Evolutionary conservation across 2,329 filamentous ascomycete species (phyloP).

Genomic region (Talaromyces amestolkiae): DNA sequence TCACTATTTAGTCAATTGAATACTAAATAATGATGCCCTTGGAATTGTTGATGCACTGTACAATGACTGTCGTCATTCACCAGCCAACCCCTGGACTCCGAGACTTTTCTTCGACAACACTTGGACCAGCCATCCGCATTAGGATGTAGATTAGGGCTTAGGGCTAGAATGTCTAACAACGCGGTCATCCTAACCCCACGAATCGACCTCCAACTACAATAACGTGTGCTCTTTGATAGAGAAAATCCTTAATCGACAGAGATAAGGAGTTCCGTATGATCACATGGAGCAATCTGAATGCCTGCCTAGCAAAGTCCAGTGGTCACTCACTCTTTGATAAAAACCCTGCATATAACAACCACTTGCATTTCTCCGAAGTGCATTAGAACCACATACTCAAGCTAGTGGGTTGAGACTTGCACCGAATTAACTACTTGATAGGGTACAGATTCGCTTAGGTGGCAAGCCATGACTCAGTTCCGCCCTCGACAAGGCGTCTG

Average conservation of each 20-base stretch:
- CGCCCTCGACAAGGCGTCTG: not conserved
- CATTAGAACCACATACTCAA: not conserved
- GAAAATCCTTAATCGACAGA: not conserved
- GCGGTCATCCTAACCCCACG: not conserved
- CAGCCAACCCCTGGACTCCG: not conserved
- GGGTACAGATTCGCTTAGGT: not conserved
- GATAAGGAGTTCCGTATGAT: not conserved
- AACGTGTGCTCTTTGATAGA: not conserved
- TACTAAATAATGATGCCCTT: not conserved
- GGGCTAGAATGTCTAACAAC: not conserved
- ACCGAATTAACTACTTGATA: not conserved
- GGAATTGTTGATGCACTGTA: not conserved
- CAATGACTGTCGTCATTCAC: not conserved
- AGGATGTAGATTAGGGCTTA: not conserved
- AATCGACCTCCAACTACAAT: not conserved
- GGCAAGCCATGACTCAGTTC: not conserved
- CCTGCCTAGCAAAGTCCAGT: not conserved
- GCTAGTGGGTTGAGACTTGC: not conserved
- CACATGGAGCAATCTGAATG: not conserved
- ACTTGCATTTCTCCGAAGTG: not conserved
- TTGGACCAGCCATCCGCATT: not conserved
- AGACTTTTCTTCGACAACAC: not conserved
- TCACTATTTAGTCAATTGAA: not conserved
- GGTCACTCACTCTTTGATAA: not conserved
- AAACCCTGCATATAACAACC: not conserved